These are phyloP conservation scores for Fusarium buxicola DNA, from an alignment of 2,329 filamentous ascomycete genomes.

Conservation along the genomic window DNA sequence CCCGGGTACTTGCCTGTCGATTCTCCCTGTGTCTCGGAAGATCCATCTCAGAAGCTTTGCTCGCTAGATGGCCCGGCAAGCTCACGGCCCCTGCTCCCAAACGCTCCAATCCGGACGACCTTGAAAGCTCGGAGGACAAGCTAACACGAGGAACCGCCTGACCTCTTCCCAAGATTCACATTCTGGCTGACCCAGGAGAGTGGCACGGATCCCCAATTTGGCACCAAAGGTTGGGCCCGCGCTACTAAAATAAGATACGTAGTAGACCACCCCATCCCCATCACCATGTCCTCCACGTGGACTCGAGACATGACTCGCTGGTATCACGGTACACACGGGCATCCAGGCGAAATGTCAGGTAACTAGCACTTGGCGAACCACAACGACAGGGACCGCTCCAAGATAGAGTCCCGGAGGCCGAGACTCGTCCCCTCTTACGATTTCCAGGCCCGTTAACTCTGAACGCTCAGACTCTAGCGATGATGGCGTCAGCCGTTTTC, in stretches of 20 bases:
- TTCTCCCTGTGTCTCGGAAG: neutral
- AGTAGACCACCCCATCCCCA: too few species aligned
- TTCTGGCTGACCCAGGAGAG: neutral
- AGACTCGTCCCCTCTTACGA: neutral
- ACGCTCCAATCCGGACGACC: too few species aligned
- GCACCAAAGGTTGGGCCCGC: constrained; percentile 1
- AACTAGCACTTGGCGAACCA: neutral
- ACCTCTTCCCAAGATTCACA: neutral
- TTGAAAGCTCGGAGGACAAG: neutral
- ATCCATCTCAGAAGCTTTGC: neutral
- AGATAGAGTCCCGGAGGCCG: constrained; percentile 2
- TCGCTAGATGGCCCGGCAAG: neutral
- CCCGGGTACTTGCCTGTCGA: constrained; percentile 3
- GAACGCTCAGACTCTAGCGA: neutral
- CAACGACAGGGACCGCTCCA: neutral
- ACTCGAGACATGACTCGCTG: constrained; percentile 34
- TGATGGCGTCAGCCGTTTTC: constrained; percentile 7
- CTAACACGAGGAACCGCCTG: neutral
- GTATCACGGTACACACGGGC: neutral
- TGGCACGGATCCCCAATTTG: constrained; percentile 26
- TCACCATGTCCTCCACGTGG: constrained; percentile 33
- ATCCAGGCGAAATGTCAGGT: constrained; percentile 29
- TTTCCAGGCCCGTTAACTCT: too few species aligned
- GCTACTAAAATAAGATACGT: too few species aligned
- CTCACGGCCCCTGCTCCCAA: too few species aligned